Evolutionary conservation across 148 eudicot genomes (phyloP), one percentile per base, ranked within the genome.

Genomic region (Silene uniflora): DNA sequence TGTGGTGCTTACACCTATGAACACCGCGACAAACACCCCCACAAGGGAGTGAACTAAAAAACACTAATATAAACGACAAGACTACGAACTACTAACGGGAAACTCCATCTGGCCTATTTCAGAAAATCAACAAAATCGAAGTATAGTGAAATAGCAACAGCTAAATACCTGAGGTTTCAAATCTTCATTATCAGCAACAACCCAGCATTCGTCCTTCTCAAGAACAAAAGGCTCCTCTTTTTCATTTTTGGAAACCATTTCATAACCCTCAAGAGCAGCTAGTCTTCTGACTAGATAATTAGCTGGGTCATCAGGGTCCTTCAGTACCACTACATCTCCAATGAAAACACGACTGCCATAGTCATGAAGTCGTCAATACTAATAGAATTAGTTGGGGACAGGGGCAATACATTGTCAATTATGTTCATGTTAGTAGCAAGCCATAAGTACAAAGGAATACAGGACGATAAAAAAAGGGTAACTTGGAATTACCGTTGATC

Each of bases 221-320:
- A 94, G 93, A 76, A 92, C 80, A 60, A 94, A 94, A 71, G 98
- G 93, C 73, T 92, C 93, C 32, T 94, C 98, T 72, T 92, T 90
- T 78, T 90, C 97, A 79, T 92, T 93, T 67, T 83, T 90, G 8
- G 98, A 92, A 47, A 81, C 93, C 98, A 95, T 95, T 89, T 92
- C 98, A 79, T 86, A 88, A 19, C 98, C 98, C 83, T 92, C 93
- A 54, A 81, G 69, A 14, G 98, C 98, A 83, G 96, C 96, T 73
- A 95, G 79, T 85, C 98, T 95, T 77, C 98, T 81, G 64, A 95
- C 96, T 54, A 95, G 79, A 75, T 74, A 85, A 67, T 89, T 81
- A 17, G 86, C 82, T 22, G 85, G 71, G 29, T 86, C 82, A 61
- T 75, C 86, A 71, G 97, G 98, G 84, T 92, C 92, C 87, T 92